A percentile compares a stretch with the other conserved stretches of the same genome.
Conservation (phyloP, 805 yeast genomes). For the Candida insectorum region DNA sequence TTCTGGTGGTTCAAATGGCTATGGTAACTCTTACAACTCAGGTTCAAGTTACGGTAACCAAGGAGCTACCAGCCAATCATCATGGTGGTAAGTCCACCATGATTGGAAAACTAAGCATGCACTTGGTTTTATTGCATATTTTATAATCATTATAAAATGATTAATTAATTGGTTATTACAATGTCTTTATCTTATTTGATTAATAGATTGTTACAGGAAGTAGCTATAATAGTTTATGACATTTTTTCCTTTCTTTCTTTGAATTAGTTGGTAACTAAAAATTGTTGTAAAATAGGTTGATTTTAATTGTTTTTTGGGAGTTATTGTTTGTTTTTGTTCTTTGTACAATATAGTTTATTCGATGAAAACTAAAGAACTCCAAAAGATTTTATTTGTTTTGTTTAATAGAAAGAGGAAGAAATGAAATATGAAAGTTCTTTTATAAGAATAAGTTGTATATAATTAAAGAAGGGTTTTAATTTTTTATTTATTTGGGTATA, state of each 20-base stretch:
- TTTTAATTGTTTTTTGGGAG: conserved; percentile 8
- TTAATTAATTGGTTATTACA: conserved; percentile 7
- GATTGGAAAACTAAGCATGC: conserved; percentile 4
- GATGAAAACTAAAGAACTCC: no score
- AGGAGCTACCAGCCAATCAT: conserved; percentile 28
- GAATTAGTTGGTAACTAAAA: conserved; percentile 12
- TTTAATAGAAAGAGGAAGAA: conserved; percentile 6
- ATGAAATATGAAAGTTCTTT: conserved; percentile 12
- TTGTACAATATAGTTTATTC: no score
- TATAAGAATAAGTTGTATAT: no score
- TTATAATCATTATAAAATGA: no score
- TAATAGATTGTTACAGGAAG: no score
- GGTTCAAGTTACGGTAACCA: conserved; percentile 14
- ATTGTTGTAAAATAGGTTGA: conserved; percentile 11
- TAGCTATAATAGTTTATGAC: no score
- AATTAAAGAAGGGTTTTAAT: conserved; percentile 8
- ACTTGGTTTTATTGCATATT: conserved; percentile 8
- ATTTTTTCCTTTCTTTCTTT: conserved; percentile 8
- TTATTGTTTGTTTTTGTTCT: conserved; percentile 3
- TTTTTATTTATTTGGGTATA: conserved; percentile 10
- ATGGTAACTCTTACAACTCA: conserved; percentile 11
- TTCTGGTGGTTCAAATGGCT: conserved; percentile 16
- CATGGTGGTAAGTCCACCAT: conserved; percentile 42
- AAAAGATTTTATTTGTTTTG: conserved; percentile 4
- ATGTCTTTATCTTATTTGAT: conserved; percentile 14